Evolutionary conservation across 352 stramenopile species (phyloP), one percentile per base, ranked within the genome.

Genomic region (Elongisporangium prolatum): DNA sequence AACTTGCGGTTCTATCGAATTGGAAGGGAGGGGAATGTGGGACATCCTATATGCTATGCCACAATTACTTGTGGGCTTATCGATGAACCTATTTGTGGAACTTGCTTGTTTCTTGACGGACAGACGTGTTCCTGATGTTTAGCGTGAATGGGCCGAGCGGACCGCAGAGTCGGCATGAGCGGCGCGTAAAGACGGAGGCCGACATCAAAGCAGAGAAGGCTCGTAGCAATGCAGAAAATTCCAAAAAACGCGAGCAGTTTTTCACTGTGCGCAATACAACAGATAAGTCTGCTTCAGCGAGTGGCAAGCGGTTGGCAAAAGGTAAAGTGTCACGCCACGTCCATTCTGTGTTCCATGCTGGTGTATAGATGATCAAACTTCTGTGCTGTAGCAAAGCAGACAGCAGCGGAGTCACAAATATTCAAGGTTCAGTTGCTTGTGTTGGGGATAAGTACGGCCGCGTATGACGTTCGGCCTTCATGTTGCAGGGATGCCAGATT

Each of bases 111-210:
- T 47, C 37, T 54, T 11, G 53, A 56, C 56, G 24, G 22, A 57
- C 48, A 21, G 16, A 16, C 10, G 4, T 13, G 16, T 13, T 56
- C 54, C 7, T 48, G 25, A 94, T 92, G 84, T 92, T 92, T 60
- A 64, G 71, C 21, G 82, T 92, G 40, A 94, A 92, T 64, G 82
- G 84, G 0, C 82, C 82, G 7, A 88, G 77, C 17, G 80, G 84
- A 0, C 84, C 84, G 18, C 89, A 79, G 24, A 68, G 57, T 38
- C 73, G 79, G 17, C 51, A 80, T 52, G 84, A 92, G 64, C 75
- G 80, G 9, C 65, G 70, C 44, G 58, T 76, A 16, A 74, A 64
- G 55, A 86, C 58, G 38, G 65, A 53, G 8, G 53, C 40, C 47
- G 57, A 63, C 24, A 16, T 58, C 7, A 38, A n/a, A 38, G 62